Base-by-base conservation (phyloP, 129 eudicot genomes). In the Erigeron canadensis region DNA sequence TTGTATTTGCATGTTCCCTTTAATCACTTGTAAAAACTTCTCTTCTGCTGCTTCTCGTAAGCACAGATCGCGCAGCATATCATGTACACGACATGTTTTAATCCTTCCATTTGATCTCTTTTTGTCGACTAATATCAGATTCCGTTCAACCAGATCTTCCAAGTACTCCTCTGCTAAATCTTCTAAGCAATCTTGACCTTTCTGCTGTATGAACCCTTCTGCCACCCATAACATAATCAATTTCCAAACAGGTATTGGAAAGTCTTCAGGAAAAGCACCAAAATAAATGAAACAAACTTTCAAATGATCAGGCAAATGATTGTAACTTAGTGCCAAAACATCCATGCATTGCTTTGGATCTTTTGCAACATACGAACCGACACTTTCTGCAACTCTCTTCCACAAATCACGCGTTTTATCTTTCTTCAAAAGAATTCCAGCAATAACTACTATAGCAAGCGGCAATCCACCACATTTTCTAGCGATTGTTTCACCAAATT, bases 221-320 rank as follows among this genome's bases (percentile, higher is more conserved):
- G 86, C 84, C 9, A 85, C 77, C 90, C 90, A 86, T 37, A 86
- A 54, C 48, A 44, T 79, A 18, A 75, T 15, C 43, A 85, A 43
- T 69, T 69, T 79, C 83, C 78, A 70, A 4, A 69, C 84, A n/a
- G 84, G 79, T 77, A 84, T 81, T 1, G 71, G 51, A 34, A 17
- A 76, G 8, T 80, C 83, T 74, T 81, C 80, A 0, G 83, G 81
- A 65, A 81, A 84, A 75, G 75, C 76, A 38, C 84, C 84, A 37
- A 80, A 71, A 61, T 85, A 85, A 41, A 85, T 69, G 58, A 82
- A 85, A 45, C 90, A 85, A 40, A 56, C 80, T 67, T 78, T 82
- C 63, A 85, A 69, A 67, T 85, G 78, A 72, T 85, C 69, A 7
- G 86, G 86, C 71, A 85, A 76, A 57, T 67, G 72, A 1, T 57